These are phyloP conservation scores for Spathaspora arborariae DNA, from an alignment of 805 yeast species.

Conservation along the genomic window DNA sequence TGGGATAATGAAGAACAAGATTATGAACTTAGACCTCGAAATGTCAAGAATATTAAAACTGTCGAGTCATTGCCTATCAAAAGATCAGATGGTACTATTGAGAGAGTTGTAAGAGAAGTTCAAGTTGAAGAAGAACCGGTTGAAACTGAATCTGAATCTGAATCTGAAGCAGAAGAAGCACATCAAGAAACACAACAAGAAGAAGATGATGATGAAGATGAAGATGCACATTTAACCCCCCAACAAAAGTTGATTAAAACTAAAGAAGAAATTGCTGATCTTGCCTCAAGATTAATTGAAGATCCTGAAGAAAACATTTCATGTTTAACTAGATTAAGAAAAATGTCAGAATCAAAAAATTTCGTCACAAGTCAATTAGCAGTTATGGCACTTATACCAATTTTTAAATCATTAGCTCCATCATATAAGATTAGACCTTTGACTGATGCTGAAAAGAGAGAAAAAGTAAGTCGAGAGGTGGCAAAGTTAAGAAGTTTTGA, in stretches of 20 bases:
- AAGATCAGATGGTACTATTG: conserved; percentile 65
- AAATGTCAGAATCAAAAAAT: conserved; percentile 66
- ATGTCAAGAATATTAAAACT: conserved; percentile 39
- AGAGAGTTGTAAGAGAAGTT: conserved; percentile 51
- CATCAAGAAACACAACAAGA: conserved; percentile 14
- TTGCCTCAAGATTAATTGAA: conserved; percentile 74
- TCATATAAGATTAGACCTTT: conserved; percentile 82
- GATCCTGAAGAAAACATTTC: conserved; percentile 84
- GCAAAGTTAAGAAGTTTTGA: conserved; percentile 76
- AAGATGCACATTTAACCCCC: conserved; percentile 46
- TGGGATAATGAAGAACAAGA: conserved; percentile 79
- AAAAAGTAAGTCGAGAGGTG: conserved; percentile 80
- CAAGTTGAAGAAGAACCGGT: conserved; percentile 18
- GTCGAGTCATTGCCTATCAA: conserved; percentile 81
- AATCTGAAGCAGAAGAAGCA: conserved; percentile 18
- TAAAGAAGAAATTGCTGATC: conserved; percentile 79
- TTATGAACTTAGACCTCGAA: conserved; percentile 73
- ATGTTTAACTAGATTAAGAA: conserved; percentile 60
- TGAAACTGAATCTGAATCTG: conserved; percentile 12
- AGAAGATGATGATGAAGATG: conserved; percentile 32
- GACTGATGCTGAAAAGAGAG: conserved; percentile 74
- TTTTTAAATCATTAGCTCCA: conserved; percentile 83
- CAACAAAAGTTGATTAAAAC: conserved; percentile 53
- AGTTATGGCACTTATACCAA: conserved; percentile 74
- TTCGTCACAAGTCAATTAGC: conserved; percentile 67